Conservation (phyloP, 2,329 filamentous ascomycete genomes). For the Alternaria longipes region DNA sequence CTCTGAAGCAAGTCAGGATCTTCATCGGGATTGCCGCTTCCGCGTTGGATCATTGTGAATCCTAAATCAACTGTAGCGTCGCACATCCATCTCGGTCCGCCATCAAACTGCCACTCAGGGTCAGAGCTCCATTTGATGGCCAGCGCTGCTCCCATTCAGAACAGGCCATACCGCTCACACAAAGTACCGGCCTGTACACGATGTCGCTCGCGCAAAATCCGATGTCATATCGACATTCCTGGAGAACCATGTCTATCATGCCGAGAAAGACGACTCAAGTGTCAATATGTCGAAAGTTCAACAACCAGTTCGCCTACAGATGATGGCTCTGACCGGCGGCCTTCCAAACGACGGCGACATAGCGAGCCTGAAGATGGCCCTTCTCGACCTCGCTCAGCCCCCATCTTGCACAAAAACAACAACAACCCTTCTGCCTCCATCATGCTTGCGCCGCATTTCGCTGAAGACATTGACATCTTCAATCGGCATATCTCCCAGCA, state of each 20-base stretch:
- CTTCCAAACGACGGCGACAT: slow-evolving; percentile 39
- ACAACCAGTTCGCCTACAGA: slow-evolving; percentile 34
- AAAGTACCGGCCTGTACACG: slow-evolving; percentile 54
- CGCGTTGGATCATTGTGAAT: not conserved
- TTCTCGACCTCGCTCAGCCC: slow-evolving; percentile 35
- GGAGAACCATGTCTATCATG: slow-evolving; percentile 53
- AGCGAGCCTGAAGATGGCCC: slow-evolving; percentile 37
- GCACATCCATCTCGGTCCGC: not conserved
- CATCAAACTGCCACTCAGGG: not conserved
- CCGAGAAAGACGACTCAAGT: slow-evolving; percentile 49
- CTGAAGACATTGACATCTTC: slow-evolving; percentile 54
- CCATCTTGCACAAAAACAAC: slow-evolving; percentile 40
- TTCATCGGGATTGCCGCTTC: not conserved
- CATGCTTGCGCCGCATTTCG: slow-evolving; percentile 53
- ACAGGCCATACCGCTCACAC: slow-evolving; percentile 55
- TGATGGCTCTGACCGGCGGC: slow-evolving; percentile 33
- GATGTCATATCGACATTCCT: slow-evolving; percentile 53
- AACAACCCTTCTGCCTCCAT: slow-evolving; percentile 49
- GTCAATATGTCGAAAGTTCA: slow-evolving; percentile 47
- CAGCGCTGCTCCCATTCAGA: slow-evolving; percentile 44
- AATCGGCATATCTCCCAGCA: slow-evolving; percentile 52
- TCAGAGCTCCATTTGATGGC: slow-evolving; percentile 35
- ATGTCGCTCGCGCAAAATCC: slow-evolving; percentile 54
- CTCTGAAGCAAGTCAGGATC: not conserved
- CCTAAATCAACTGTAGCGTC: not conserved